Base-by-base conservation (phyloP, 2,329 filamentous ascomycete genomes). In the Diplodia sapinea region DNA sequence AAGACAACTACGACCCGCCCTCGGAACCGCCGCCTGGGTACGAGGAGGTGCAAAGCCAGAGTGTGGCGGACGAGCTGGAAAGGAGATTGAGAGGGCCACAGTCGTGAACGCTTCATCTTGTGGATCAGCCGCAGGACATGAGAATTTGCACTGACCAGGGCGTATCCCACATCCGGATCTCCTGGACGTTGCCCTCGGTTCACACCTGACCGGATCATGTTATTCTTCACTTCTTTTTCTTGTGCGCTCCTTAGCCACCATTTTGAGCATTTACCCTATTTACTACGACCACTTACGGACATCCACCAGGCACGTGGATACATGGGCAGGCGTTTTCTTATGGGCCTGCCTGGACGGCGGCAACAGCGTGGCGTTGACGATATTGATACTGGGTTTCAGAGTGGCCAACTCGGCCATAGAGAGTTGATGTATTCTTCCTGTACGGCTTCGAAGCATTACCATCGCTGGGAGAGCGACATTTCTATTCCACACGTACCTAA, bases 11-110 rank as follows among this genome's bases (percentile, higher is more conserved):
- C 79, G 79, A 82, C 68, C 80, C 81, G 79, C 92, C 74, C 74
- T 89, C 79, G 54, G 94, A 95, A 76, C 93, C 94, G 5, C 94
- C 94, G 57, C 94, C 94, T 61, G 91, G 89, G 43, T 98, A 98
- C 75, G 93, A 97, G 74, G 93, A 97, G 78, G 91, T 92, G 33
- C 94, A 97, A 79, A 88, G 93, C 75, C 88, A 92, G 72, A 91
- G 90, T 69, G 84, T 94, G 71, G 89, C 90, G 55, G 86, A 91
- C 69, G 91, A 91, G 72, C 83, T 92, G 52, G 91, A 94, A 75
- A 74, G 80, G 70, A 74, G 79, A 69, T 70, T 80, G 68, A 75
- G 78, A 68, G 70, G 71, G 20, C 66, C 70, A 17, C 33, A 49
- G 71, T 70, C 63, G 26, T 36, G 52, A 49, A 31, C 17, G 31